Conservation (phyloP, 306 rosid species). For the Geum urbanum region DNA sequence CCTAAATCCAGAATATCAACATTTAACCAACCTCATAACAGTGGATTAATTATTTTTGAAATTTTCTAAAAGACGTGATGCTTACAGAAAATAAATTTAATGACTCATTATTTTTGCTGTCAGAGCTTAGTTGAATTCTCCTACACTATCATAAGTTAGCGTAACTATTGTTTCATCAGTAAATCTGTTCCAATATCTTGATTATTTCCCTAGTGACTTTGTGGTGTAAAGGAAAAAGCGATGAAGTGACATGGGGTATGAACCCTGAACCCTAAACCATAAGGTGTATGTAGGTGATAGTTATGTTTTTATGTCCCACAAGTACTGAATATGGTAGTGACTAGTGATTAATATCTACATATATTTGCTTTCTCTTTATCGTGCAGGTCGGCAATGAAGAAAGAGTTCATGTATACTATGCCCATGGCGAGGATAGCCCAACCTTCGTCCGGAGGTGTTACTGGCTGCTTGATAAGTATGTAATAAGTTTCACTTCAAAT, state of each 20-base stretch:
- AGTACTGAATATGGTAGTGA: not conserved
- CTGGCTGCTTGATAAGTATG: slow-evolving; percentile 98
- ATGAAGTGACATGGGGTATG: not conserved
- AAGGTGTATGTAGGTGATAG: not conserved
- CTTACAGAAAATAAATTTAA: not conserved
- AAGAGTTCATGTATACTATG: slow-evolving; percentile 97
- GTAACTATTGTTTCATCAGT: not conserved
- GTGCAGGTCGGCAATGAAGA: slow-evolving; percentile 90
- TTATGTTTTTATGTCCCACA: not conserved
- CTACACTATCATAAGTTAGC: not conserved
- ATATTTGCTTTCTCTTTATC: slow-evolving; percentile 20
- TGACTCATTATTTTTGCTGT: not conserved
- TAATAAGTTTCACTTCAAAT: slow-evolving; percentile 19
- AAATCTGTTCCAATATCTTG: not conserved
- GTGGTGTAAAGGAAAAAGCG: not conserved
- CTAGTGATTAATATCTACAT: not conserved
- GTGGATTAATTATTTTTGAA: not conserved
- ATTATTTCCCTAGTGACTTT: not conserved
- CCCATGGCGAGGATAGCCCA: slow-evolving; percentile 76
- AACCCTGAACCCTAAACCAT: no score
- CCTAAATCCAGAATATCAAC: not conserved
- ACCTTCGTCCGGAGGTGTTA: slow-evolving; percentile 92
- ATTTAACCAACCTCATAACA: not conserved
- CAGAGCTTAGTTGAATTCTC: not conserved
- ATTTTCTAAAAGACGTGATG: not conserved